Percentiles rank a stretch among this genome's conserved stretches.
Conservation (phyloP, 495 filamentous ascomycete genomes). For the Hamigera avellanea region DNA sequence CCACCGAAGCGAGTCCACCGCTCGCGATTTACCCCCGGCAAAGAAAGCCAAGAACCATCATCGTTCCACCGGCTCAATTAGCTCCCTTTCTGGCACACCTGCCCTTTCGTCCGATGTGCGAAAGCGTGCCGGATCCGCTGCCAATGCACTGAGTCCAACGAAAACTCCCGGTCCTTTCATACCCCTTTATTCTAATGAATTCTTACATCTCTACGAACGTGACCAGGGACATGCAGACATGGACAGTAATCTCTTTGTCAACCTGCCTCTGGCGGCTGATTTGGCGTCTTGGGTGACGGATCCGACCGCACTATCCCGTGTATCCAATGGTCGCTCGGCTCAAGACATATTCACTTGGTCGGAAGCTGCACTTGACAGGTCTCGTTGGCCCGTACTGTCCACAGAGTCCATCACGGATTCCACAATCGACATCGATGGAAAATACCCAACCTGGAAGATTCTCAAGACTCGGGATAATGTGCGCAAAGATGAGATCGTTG, state of each 20-base stretch:
- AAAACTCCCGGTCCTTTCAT: conserved; percentile 35
- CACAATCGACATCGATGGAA: conserved; percentile 29
- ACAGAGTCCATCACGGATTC: conserved; percentile 35
- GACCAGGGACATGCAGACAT: conserved; percentile 40
- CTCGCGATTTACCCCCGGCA: conserved; percentile 43
- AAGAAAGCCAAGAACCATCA: conserved; percentile 75
- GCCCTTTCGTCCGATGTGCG: conserved; percentile 28
- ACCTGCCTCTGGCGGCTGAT: conserved; percentile 52
- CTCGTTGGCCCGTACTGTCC: conserved; percentile 35
- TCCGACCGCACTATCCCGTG: conserved; percentile 32
- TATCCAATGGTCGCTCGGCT: conserved; percentile 27
- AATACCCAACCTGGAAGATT: conserved; percentile 54
- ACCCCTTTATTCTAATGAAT: conserved; percentile 54
- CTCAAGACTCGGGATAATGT: conserved; percentile 54
- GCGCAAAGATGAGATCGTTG: conserved; percentile 56
- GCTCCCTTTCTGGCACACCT: conserved; percentile 36
- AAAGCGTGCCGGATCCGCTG: conserved; percentile 41
- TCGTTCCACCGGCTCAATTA: conserved; percentile 57
- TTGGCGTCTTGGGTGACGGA: conserved; percentile 66
- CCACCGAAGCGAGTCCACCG: conserved; percentile 37
- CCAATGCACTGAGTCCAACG: conserved; percentile 39
- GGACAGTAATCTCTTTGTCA: conserved; percentile 49
- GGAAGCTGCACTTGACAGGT: conserved; percentile 42
- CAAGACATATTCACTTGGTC: conserved; percentile 40
- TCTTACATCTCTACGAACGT: conserved; percentile 57